Conservation (phyloP, 306 rosid species). For the Pyrus bretschneideri region DNA sequence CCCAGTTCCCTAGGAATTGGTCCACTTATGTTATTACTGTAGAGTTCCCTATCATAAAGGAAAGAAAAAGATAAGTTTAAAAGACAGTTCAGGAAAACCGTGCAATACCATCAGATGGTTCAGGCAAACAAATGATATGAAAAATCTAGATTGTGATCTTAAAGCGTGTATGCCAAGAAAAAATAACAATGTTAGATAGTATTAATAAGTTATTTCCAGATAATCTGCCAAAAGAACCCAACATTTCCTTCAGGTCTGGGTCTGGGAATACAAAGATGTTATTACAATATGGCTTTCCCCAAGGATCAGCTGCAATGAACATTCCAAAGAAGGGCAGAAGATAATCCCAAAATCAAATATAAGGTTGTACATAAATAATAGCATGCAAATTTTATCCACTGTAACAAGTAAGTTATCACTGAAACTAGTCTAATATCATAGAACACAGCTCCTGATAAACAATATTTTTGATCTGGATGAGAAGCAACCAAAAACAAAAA, state of each 20-base stretch:
- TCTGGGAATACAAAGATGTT: background rate
- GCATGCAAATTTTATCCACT: background rate
- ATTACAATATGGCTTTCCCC: background rate
- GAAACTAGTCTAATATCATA: background rate
- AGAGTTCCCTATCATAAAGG: slow-evolving; percentile 66
- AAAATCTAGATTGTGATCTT: background rate
- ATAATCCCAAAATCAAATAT: background rate
- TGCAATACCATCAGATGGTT: background rate
- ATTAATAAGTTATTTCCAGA: background rate
- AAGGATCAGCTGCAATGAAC: background rate
- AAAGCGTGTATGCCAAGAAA: background rate
- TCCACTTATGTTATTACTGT: slow-evolving; percentile 93
- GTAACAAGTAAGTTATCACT: background rate
- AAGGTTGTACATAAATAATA: background rate
- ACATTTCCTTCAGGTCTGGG: background rate
- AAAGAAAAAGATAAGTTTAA: background rate
- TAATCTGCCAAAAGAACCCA: background rate
- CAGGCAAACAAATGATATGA: background rate
- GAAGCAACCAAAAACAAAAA: background rate
- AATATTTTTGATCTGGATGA: background rate
- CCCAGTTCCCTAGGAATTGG: slow-evolving; percentile 89
- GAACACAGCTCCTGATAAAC: background rate
- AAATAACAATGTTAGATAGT: background rate
- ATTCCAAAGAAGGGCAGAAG: background rate
- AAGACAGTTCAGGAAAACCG: background rate